Evolutionary conservation across 2,329 filamentous ascomycete genomes (phyloP), one percentile per base, ranked within the genome.

Genomic region (Arthrinium phaeospermum): DNA sequence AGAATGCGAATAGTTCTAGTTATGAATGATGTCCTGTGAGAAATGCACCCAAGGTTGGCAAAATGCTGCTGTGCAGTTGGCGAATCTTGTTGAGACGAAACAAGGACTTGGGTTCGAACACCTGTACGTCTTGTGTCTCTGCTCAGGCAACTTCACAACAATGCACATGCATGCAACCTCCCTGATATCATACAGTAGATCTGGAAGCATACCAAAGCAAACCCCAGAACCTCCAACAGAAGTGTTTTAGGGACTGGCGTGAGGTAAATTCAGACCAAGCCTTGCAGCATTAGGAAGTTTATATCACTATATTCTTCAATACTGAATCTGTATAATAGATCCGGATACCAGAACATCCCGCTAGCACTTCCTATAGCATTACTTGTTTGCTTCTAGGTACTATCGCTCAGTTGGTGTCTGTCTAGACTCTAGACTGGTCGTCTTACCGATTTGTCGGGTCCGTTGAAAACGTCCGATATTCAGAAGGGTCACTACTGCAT

Each of bases 371-470:
- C 37, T 41, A 13, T 53, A 16, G n/a, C 7, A 53, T 30, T 27
- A 13, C 24, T 24, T 57, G 24, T 57, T 64, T 24, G 10, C 30
- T 13, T 5, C 49, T 51, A 49, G 22, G n/a, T n/a, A 51, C 10
- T 51, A 51, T 51, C 12, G 47, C n/a, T 24, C 10, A 64, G 30
- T 22, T 14, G 30, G 34, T 13, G 19, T 64, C 8, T 14, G 19
- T n/a, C 12, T 22, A 13, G 19, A 41, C 10, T n/a, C 12, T 22
- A 13, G 19, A 41, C 10, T 41, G 19, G 37, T 37, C n/a, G 34
- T 64, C 57, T 41, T 64, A 64, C 57, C 57, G 34, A 64, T 41
- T 64, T 64, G 34, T 41, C 57, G 57, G 57, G 57, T 41, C 19
- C 49, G 13, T 51, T 3, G 10, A 19, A 41, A 41, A 64, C 57